Conservation (phyloP, 148 eudicot genomes). For the Persicaria tinctoria region DNA sequence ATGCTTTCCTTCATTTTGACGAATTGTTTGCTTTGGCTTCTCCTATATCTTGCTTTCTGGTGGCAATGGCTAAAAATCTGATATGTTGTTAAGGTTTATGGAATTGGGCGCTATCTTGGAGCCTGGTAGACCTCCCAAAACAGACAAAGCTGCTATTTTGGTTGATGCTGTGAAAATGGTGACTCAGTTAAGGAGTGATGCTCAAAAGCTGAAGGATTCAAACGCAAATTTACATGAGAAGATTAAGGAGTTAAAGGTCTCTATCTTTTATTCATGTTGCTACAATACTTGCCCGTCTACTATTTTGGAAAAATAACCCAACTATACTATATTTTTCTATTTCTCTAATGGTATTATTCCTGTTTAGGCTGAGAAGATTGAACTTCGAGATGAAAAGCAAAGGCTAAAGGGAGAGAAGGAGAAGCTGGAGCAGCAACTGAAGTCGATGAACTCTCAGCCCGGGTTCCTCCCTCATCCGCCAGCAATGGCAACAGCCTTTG, state of each 20-base stretch:
- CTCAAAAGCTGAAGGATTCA: slow-evolving; percentile 61
- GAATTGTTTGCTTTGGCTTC: not conserved
- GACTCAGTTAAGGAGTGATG: slow-evolving; percentile 52
- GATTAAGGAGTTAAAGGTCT: slow-evolving; percentile 69
- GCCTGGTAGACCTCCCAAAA: slow-evolving; percentile 59
- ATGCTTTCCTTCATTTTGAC: not conserved
- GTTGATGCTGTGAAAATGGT: slow-evolving; percentile 62
- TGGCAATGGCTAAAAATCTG: not conserved
- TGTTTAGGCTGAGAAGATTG: slow-evolving; percentile 54
- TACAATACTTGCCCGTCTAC: not conserved
- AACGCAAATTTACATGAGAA: slow-evolving; percentile 55
- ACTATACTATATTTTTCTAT: not conserved
- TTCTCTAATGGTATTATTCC: slow-evolving; percentile 5
- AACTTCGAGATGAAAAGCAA: slow-evolving; percentile 77
- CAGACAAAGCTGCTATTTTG: slow-evolving; percentile 66
- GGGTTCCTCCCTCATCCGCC: slow-evolving; percentile 41
- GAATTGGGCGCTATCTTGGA: slow-evolving; percentile 63
- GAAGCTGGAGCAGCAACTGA: slow-evolving; percentile 56
- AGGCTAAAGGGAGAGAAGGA: slow-evolving; percentile 73
- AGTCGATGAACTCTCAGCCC: slow-evolving; percentile 47
- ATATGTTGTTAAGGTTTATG: slow-evolving; percentile 39
- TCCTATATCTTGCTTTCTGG: not conserved
- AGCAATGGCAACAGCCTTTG: slow-evolving; percentile 51
- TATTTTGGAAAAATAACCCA: not conserved
- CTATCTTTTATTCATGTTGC: not conserved